A percentile compares a stretch with the other conserved stretches of the same genome.
These are phyloP conservation scores for Talaromyces rugulosus DNA, from an alignment of 2,329 filamentous ascomycete genomes.

Conservation along the genomic window DNA sequence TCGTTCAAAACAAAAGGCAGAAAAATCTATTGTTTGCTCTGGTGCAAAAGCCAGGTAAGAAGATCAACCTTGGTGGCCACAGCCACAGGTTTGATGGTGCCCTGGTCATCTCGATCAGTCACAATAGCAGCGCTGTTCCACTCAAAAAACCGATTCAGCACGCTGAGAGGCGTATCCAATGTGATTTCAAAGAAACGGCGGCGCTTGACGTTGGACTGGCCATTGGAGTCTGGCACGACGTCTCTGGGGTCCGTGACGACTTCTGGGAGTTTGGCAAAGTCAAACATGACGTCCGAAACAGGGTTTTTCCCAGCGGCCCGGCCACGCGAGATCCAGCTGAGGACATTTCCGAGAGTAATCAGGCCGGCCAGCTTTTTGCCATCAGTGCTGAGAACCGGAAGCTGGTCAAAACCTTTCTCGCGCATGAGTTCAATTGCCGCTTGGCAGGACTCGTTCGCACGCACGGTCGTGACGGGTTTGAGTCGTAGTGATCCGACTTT, in stretches of 20 bases:
- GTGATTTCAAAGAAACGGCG: constrained; percentile 88
- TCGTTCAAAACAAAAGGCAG: not conserved
- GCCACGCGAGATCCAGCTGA: constrained; percentile 82
- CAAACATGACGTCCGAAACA: constrained; percentile 91
- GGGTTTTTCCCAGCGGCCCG: constrained; percentile 69
- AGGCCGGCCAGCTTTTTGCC: constrained; percentile 78
- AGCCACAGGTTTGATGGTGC: constrained; percentile 71
- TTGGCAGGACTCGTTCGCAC: constrained; percentile 66
- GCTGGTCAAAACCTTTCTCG: constrained; percentile 95
- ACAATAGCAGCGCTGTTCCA: constrained; percentile 97
- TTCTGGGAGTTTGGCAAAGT: constrained; percentile 83
- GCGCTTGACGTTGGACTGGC: constrained; percentile 31
- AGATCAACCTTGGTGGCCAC: constrained; percentile 97
- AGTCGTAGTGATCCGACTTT: constrained; percentile 80
- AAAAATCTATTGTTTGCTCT: not conserved
- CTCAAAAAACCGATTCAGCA: constrained; percentile 89
- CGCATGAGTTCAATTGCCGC: constrained; percentile 97
- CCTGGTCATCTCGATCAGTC: constrained; percentile 66
- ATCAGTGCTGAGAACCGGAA: constrained; percentile 74
- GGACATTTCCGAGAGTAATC: constrained; percentile 89
- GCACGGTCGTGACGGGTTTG: constrained; percentile 87
- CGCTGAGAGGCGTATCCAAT: constrained; percentile 75
- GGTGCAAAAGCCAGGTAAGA: constrained; percentile 75
- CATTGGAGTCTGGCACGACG: constrained; percentile 37
- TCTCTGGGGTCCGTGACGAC: constrained; percentile 83